Conservation (phyloP, 768 basidiomycete genomes). For the Melanogaster broomeanus region DNA sequence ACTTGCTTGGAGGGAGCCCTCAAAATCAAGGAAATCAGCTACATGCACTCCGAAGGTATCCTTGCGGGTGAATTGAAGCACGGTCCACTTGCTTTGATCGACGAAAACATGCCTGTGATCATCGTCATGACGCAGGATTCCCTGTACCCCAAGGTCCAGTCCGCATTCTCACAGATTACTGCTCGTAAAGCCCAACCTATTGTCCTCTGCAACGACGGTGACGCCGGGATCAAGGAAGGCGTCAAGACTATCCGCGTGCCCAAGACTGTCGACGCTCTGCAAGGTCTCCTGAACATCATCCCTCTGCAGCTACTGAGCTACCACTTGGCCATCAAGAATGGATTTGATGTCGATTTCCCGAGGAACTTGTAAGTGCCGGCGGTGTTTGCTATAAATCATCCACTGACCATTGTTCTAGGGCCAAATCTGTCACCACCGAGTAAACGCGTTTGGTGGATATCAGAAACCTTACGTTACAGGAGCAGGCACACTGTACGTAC, state of each 20-base stretch:
- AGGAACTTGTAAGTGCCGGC: conserved; percentile 76
- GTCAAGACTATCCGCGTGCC: conserved; percentile 93
- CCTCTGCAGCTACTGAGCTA: conserved; percentile 95
- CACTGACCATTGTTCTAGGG: conserved; percentile 41
- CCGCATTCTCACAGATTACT: conserved; percentile 94
- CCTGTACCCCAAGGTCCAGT: conserved; percentile 96
- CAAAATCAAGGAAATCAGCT: conserved; percentile 99
- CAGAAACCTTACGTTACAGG: background rate
- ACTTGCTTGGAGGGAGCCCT: conserved; percentile 98
- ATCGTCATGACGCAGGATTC: conserved; percentile 99
- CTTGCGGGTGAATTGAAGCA: conserved; percentile 99
- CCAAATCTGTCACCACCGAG: conserved; percentile 77
- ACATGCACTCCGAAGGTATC: conserved; percentile 69
- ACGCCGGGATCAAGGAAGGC: conserved; percentile 70
- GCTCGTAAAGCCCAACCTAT: conserved; percentile 96
- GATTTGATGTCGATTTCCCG: conserved; percentile 98
- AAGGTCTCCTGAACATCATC: conserved; percentile 95
- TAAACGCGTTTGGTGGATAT: conserved; percentile 34
- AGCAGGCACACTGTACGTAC: background rate
- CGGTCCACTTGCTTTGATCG: conserved; percentile 95
- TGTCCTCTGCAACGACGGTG: conserved; percentile 93
- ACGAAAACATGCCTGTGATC: conserved; percentile 98
- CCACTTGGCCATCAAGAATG: conserved; percentile 93
- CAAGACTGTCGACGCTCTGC: conserved; percentile 90
- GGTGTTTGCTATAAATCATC: conserved; percentile 1